Base-by-base conservation (phyloP, 1,139 yeast genomes). In the Diutina pseudorugosa region DNA sequence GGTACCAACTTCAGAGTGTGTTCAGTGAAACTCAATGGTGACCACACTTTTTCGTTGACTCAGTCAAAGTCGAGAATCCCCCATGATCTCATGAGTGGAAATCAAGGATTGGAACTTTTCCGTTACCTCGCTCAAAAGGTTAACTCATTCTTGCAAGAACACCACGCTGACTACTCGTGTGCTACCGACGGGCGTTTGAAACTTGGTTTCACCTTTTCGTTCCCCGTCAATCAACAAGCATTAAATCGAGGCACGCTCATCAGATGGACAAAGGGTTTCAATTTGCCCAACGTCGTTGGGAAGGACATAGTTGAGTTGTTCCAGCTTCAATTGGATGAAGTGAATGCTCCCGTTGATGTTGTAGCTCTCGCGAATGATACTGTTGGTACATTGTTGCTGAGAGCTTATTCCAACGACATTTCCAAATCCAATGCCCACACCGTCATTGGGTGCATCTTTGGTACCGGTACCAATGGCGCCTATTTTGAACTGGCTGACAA, bases 391-490 rank as follows among this genome's bases (percentile, higher is more conserved):
- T 75, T 91, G 57, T 74, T 91, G 65, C 84, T 96, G 6, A 81
- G 96, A 61, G 85, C 96, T 23, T 91, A 91, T 69, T 73, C 85
- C n/a, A 79, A 82, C 53, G 70, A 78, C 52, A 71, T 76, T 11
- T 61, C 72, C 41, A 75, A 82, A 51, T 74, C 82, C 12, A 81
- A 83, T 56, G 80, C 89, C 52, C 79, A 78, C 53, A 87, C 96
- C 14, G 76, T 85, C 14, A 73, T 91, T 60, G 98, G 98, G 47
- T 83, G 91, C 57, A 91, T 91, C 57, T 88, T 89, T 63, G 98
- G 98, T 57, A 91, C 98, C 5, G 98, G 98, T 63, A 90, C 97
- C 45, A 91, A 91, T 65, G 97, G 97, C 55, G 96, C 96, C 12
- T 91, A 91, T 68, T 75, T 80, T 62, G 98, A 91, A 67, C 74